Conservation (phyloP, 306 rosid species). For the Vigna angularis region DNA sequence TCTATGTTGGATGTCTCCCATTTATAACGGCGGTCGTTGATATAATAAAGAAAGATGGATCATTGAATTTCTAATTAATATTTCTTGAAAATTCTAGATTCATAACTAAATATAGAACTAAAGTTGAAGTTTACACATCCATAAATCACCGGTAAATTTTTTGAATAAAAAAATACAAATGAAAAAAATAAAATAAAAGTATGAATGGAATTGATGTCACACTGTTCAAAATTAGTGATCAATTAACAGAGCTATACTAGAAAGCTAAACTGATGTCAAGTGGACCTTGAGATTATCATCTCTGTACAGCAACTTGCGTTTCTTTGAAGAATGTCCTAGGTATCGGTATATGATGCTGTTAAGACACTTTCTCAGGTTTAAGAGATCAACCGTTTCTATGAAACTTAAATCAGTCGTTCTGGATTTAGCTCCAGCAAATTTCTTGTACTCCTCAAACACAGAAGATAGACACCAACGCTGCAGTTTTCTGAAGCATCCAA, state of each 20-base stretch:
- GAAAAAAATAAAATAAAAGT: too few relatives aligned
- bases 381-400: conserved; percentile 58
- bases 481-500: conserved; percentile 80
- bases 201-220: too few relatives aligned
- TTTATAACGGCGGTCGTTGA: too few relatives aligned
- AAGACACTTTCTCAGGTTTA: conserved; percentile 68
- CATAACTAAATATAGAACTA: too few relatives aligned
- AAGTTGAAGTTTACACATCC: too few relatives aligned
- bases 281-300: conserved; percentile 69
- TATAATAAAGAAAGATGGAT: too few relatives aligned
- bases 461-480: conserved; percentile 83
- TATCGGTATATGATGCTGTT: conserved; percentile 80
- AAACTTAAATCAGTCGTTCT: conserved; percentile 70
- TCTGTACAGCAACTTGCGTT: conserved; percentile 61
- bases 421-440: conserved; percentile 71
- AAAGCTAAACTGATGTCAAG: conserved; percentile 50
- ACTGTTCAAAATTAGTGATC: too few relatives aligned
- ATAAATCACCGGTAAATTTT: too few relatives aligned
- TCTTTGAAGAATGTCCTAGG: conserved; percentile 73
- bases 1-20: too few relatives aligned
- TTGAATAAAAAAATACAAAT: too few relatives aligned
- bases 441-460: conserved; percentile 74
- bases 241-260: neutral
- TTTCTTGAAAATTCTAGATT: too few relatives aligned
- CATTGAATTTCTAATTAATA: too few relatives aligned